Evolutionary conservation across 2,329 filamentous ascomycete genomes (phyloP), one percentile per base, ranked within the genome.

Genomic region (Phaeosphaeria sp.): DNA sequence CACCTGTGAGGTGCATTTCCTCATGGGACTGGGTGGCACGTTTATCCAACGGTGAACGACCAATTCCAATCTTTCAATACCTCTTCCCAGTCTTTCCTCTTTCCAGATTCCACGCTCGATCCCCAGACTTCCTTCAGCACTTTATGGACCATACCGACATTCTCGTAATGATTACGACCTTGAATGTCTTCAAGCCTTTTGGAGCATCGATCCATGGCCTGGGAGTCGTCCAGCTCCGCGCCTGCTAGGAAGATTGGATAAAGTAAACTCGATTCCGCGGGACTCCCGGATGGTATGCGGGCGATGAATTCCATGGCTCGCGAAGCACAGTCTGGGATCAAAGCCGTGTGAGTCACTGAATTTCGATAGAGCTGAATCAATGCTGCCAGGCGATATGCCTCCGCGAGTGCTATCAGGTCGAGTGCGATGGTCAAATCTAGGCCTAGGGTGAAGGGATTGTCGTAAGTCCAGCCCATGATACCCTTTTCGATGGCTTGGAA

Each of bases 241-340:
- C 73, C 74, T 27, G 72, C 74, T 20, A 76, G 61, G 49, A 76
- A 75, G n/a, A 76, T 71, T 2, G 74, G 74, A 46, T 75, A 76
- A 3, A 76, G 60, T 51, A 76, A 48, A 51, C 73, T 75, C 1
- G 73, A 74, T 27, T 76, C 74, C 0, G 74, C 72, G 18, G 74
- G 62, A 47, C 73, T 75, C 3, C 74, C 74, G 5, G 72, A 61
- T 6, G 74, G 74, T 36, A 76, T 75, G 11, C 74, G 64, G 24
- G 69, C 59, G 17, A 76, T 70, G 49, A 75, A 76, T 20, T 75
- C 68, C 73, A 75, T 75, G 1, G 71, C 68, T 1, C 72, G 66
- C 13, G 68, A 67, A 42, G 74, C 74, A 39, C 67, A 75, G 5
- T 56, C 53, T 9, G 73, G 65, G 6, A 76, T 66, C 6, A 70